Evolutionary conservation across 2,329 filamentous ascomycete genomes (phyloP).

Genomic region (Sporothrix schenckii): DNA sequence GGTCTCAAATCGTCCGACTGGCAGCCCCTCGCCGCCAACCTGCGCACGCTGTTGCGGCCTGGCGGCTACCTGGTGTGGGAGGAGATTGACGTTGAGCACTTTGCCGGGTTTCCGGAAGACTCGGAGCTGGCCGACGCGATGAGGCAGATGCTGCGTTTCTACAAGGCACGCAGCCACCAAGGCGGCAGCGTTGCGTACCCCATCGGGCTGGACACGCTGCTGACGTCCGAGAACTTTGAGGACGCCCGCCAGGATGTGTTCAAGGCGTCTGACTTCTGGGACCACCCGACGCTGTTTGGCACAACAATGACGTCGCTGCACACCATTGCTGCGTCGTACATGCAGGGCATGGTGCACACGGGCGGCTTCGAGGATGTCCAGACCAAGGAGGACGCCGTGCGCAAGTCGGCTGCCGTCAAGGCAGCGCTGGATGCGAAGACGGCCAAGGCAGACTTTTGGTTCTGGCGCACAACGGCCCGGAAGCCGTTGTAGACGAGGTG

Average conservation of each 20-base stretch:
- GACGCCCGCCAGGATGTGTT: not conserved
- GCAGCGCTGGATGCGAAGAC: constrained; percentile 9
- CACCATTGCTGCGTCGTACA: not conserved
- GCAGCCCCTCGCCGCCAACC: constrained; percentile 15
- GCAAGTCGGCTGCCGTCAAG: not conserved
- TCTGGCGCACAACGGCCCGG: constrained; percentile 27
- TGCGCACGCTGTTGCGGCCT: constrained; percentile 28
- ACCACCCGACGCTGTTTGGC: not conserved
- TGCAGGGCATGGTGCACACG: constrained; percentile 25
- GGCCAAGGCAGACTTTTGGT: constrained; percentile 17
- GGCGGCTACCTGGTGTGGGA: constrained; percentile 34
- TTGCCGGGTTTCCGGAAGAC: not conserved
- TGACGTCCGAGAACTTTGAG: not conserved
- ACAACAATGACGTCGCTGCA: not conserved
- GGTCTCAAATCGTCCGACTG: constrained; percentile 27
- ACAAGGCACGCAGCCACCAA: not conserved
- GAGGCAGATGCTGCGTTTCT: constrained; percentile 7
- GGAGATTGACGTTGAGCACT: constrained; percentile 21
- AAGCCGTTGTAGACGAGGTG: not conserved
- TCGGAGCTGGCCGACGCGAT: constrained; percentile 6
- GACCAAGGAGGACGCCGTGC: constrained; percentile 22
- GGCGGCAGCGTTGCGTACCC: not conserved
- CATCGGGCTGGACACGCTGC: not conserved
- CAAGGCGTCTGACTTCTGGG: not conserved
- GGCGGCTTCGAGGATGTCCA: constrained; percentile 28